Base-by-base conservation (phyloP, 768 basidiomycete genomes). In the Piloderma croceum region DNA sequence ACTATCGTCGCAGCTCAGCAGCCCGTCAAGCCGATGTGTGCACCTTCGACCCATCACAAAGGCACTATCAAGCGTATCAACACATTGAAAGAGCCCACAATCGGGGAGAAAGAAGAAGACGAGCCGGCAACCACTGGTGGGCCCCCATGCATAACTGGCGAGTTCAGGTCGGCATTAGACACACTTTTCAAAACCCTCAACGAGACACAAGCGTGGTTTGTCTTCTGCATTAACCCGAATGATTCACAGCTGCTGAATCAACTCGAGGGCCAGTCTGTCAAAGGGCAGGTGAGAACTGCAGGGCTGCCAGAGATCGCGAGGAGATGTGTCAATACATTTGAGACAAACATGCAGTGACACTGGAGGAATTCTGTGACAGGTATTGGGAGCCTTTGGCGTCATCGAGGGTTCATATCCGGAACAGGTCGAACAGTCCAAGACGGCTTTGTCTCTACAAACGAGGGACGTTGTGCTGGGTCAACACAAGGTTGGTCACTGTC, bases 1-100 rank as follows among this genome's bases (percentile, higher is more conserved):
- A 96, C 93, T 0, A 93, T 97, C 45, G 93, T 97, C 12, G 78
- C 91, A 5, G 92, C 91, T 0, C 90, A 92, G 56, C 92, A 96
- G 58, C 81, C 82, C 24, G 82, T 91, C 48, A 91, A 93, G 61
- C 94, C 94, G 0, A 90, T 96, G 82, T 80, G 93, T 7, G 80
- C 87, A 1, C 93, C 93, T 0, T 94, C 90, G 0, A 94, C 84
- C 0, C 73, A 90, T 34, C 74, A 91, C 42, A 91, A 90, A 62
- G 74, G 73, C 17, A 79, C 83, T 1, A 60, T 87, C 44, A 79
- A 77, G 52, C 76, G 83, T 15, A 56, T 63, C 51, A 48, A 54
- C 3, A 42, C 45, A 0, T 60, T 53, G 32, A 64, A 65, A 6
- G 46, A 49, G 24, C 67, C 42, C 0, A 62, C 69, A 22, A 63